These are phyloP conservation scores for Fusarium sp. DNA, from an alignment of 2,329 filamentous ascomycete genomes.

Conservation along the genomic window DNA sequence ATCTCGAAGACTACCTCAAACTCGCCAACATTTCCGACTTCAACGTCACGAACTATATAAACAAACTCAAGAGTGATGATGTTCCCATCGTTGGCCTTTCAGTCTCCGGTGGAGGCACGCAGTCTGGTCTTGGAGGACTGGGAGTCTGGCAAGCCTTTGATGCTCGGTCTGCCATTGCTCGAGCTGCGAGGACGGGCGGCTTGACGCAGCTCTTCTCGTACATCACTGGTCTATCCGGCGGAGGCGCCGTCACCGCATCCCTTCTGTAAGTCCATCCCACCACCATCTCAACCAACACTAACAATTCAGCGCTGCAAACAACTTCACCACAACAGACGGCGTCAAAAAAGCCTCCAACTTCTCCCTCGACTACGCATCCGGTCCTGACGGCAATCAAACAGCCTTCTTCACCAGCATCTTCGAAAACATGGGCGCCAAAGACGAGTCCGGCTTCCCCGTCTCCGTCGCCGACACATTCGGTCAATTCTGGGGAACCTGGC, in stretches of 20 bases:
- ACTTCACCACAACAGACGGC: slow-evolving; percentile 34
- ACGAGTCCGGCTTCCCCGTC: slow-evolving; percentile 37
- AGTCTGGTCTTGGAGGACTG: slow-evolving; percentile 43
- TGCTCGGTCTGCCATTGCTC: slow-evolving; percentile 29
- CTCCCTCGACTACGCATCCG: slow-evolving; percentile 27
- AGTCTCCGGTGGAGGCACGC: slow-evolving; percentile 42
- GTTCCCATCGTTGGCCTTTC: slow-evolving; percentile 39
- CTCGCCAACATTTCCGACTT: slow-evolving; percentile 34
- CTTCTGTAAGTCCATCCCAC: slow-evolving; percentile 18
- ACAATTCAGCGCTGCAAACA: slow-evolving; percentile 35
- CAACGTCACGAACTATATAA: slow-evolving; percentile 33
- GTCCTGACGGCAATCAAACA: slow-evolving; percentile 22
- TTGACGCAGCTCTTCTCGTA: slow-evolving; percentile 40
- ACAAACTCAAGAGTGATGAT: slow-evolving; percentile 28
- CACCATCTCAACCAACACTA: fast-evolving
- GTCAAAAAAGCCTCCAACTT: slow-evolving; percentile 37
- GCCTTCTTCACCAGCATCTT: slow-evolving; percentile 31
- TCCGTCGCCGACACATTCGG: slow-evolving; percentile 42
- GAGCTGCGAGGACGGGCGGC: slow-evolving; percentile 36
- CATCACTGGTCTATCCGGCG: slow-evolving; percentile 41
- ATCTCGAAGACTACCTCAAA: slow-evolving; percentile 34
- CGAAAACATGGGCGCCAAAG: slow-evolving; percentile 35
- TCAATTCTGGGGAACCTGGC: slow-evolving; percentile 41
- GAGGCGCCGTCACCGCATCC: slow-evolving; percentile 40
- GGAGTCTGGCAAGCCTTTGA: slow-evolving; percentile 44